These are phyloP conservation scores for Tulasnella sp. DNA, from an alignment of 768 basidiomycete species.

Conservation along the genomic window DNA sequence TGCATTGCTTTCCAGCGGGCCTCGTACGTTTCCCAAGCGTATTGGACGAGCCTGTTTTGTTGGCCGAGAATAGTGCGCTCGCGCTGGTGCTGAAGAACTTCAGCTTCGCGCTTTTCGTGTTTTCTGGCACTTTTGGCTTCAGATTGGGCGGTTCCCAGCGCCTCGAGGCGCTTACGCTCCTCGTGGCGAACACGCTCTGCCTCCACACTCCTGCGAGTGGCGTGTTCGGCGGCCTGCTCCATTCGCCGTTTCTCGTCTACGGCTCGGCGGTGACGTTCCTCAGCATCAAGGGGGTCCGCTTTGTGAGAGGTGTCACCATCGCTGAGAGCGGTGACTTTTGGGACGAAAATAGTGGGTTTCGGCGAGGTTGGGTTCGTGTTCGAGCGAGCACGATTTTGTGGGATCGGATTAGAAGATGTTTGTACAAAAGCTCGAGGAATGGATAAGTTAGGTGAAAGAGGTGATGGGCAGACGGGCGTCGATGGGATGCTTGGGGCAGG, in stretches of 20 bases:
- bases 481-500: not conserved
- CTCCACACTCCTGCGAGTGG: not conserved
- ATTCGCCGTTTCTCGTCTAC: slow-evolving; percentile 12
- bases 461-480: not conserved
- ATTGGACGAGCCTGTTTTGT: not conserved
- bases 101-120: not conserved
- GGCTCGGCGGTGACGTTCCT: not conserved
- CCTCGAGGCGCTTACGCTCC: not conserved
- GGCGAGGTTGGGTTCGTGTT: not conserved
- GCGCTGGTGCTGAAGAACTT: not conserved
- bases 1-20: slow-evolving; percentile 14
- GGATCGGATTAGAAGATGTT: not conserved
- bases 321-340: not conserved
- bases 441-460: not conserved
- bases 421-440: not conserved
- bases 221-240: slow-evolving; percentile 1
- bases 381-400: not conserved
- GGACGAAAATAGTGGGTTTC: not conserved
- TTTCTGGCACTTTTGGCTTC: not conserved
- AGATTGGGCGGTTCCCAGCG: not conserved
- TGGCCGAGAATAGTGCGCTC: not conserved
- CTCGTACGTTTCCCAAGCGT: slow-evolving; percentile 20
- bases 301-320: not conserved
- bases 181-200: not conserved
- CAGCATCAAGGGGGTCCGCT: not conserved